Evolutionary conservation across 768 basidiomycete genomes (phyloP).

Genomic region (Tricholoma hemisulphureum): DNA sequence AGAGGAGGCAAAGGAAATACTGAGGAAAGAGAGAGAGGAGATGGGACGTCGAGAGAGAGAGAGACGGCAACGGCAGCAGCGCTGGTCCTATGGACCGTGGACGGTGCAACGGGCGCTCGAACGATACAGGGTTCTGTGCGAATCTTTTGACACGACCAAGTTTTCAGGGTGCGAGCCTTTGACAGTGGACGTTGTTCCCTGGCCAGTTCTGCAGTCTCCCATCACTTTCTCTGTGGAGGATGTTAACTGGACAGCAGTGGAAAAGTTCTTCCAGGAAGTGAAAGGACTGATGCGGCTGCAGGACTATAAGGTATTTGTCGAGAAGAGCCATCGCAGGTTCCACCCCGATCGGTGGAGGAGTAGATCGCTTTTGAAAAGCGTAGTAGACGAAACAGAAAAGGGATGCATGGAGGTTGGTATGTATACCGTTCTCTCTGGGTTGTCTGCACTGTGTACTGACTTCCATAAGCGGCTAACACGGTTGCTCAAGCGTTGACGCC

Average conservation of each 20-base stretch:
- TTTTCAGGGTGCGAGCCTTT: conserved; percentile 54
- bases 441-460: not conserved
- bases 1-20: conserved; percentile 11
- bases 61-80: conserved; percentile 46
- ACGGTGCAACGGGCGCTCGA: conserved; percentile 65
- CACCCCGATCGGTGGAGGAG: conserved; percentile 82
- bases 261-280: conserved; percentile 63
- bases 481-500: conserved; percentile 75
- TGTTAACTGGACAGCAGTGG: conserved; percentile 69
- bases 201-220: conserved; percentile 68
- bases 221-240: conserved; percentile 55
- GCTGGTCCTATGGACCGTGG: conserved; percentile 65
- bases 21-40: conserved; percentile 30
- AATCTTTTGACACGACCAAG: conserved; percentile 61
- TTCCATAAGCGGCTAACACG: conserved; percentile 47
- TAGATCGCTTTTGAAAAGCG: conserved; percentile 56
- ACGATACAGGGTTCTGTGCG: conserved; percentile 58
- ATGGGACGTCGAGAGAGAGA: conserved; percentile 38
- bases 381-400: conserved; percentile 56
- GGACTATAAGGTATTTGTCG: conserved; percentile 64
- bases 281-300: conserved; percentile 51
- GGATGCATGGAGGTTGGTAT: conserved; percentile 64
- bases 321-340: conserved; percentile 71
- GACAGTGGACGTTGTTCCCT: conserved; percentile 65
- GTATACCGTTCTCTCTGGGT: conserved; percentile 11